phyloP scores from a whole-genome alignment of 257 asterid genomes.

The Coffea canephora region DNA sequence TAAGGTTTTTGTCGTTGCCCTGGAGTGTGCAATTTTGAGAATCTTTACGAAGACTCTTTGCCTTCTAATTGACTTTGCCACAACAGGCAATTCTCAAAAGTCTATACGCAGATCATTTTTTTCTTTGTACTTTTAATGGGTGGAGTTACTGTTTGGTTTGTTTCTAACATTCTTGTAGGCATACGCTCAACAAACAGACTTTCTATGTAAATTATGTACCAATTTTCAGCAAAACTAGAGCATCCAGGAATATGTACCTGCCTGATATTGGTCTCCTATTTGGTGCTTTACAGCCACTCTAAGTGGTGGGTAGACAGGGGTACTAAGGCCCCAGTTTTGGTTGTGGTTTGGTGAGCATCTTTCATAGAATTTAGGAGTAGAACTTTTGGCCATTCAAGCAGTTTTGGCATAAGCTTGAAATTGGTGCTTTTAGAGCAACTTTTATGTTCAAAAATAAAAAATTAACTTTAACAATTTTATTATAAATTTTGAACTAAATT shows the following conservation, averaged over 20 bases:
- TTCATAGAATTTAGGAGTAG: no score
- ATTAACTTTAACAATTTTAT: no score
- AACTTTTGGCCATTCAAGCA: no score
- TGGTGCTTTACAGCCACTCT: neutral
- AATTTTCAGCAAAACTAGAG: neutral
- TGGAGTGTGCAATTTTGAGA: neutral
- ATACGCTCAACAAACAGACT: neutral
- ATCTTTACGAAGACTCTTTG: neutral
- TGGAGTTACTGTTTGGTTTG: neutral
- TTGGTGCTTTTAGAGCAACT: no score
- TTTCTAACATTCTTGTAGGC: neutral
- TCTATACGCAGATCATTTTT: neutral
- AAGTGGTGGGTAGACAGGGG: neutral
- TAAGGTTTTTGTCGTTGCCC: neutral
- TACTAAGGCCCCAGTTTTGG: no score
- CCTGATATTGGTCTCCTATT: neutral
- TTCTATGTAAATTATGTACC: neutral
- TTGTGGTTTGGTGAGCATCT: no score
- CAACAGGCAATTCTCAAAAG: neutral
- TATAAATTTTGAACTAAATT: no score
- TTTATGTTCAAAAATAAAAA: no score
- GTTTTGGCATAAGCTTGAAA: no score
- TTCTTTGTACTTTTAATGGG: neutral
- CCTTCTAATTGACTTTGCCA: neutral
- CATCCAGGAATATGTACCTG: neutral